Evolutionary conservation across 768 basidiomycete genomes (phyloP), one percentile per base, ranked within the genome.

Genomic region (Sarcomyxa edulis): DNA sequence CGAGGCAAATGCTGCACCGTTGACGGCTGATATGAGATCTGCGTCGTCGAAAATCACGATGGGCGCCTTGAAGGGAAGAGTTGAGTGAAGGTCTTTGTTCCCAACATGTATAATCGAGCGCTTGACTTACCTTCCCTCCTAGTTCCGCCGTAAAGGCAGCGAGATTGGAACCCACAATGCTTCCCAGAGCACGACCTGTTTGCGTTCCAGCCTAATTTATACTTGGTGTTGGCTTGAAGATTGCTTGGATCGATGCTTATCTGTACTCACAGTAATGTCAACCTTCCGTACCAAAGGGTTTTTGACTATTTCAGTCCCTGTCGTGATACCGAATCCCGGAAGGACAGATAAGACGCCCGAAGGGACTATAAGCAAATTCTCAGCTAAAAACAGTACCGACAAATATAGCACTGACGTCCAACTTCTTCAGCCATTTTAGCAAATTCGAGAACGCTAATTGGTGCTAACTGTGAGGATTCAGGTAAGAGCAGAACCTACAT

Each of bases 41-140:
- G 86, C 81, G 52, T 93, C 87, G 35, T 81, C 65, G 51, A 91
- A 92, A 7, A 92, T 66, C 8, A 92, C 53, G 30, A 92, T 76
- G 0, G 90, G 89, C 9, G 90, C 82, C 86, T 89, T 43, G 8
- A 35, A 32, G 25, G 19, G 10, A 21, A 15, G 14, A n/a, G 23
- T 16, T 11, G 18, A 14, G 14, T 29, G 14, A 14, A 15, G 16
- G 35, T 21, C 30, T 15, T 16, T 39, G 5, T 26, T 6, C 20
- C 11, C 14, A 26, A 18, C 21, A 38, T 20, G 40, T 11, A 30
- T 31, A 29, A n/a, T n/a, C n/a, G n/a, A n/a, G n/a, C n/a, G n/a
- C n/a, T 15, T 16, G 11, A 42, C 57, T 23, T 19, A 80, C 87
- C 71, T 92, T 91, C 21, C 90, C 90, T 14, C 90, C 90, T 5